A percentile compares a stretch with the other conserved stretches of the same genome.
Evolutionary conservation across 1,284 basidiomycete species (phyloP).

Genomic region (Malassezia equina): DNA sequence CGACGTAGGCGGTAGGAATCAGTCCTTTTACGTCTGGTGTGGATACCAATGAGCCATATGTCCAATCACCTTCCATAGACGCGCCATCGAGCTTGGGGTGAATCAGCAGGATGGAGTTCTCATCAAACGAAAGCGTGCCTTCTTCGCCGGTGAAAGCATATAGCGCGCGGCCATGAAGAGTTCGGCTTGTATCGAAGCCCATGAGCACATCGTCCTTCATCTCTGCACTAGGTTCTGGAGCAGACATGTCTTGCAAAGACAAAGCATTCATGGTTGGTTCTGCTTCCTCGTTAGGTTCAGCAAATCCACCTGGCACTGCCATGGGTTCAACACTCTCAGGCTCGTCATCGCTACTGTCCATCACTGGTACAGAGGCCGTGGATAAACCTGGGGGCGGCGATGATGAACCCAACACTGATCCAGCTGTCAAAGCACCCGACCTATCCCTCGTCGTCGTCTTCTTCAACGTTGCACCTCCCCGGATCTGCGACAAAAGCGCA

Average conservation of each 20-base stretch:
- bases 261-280: no score
- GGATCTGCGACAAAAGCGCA: conserved; percentile 71
- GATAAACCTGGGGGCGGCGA: conserved; percentile 53
- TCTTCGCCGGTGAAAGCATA: conserved; percentile 69
- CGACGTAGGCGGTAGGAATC: conserved; percentile 73
- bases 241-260: background rate
- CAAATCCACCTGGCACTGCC: background rate
- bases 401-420: conserved; percentile 68
- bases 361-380: conserved; percentile 43
- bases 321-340: conserved; percentile 16
- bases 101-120: conserved; percentile 68
- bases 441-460: conserved; percentile 77
- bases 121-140: conserved; percentile 69
- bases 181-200: conserved; percentile 53
- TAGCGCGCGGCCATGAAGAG: conserved; percentile 58
- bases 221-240: conserved; percentile 2
- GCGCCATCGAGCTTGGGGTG: conserved; percentile 69
- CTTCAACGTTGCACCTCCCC: conserved; percentile 64
- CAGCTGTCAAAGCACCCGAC: conserved; percentile 61
- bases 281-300: background rate
- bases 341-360: conserved; percentile 50
- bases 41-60: conserved; percentile 69
- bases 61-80: conserved; percentile 58
- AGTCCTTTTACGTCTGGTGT: conserved; percentile 63
- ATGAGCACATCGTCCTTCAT: conserved; percentile 58